Evolutionary conservation across 2,329 filamentous ascomycete genomes (phyloP), one percentile per base, ranked within the genome.

Genomic region (Whalleya microplaca): DNA sequence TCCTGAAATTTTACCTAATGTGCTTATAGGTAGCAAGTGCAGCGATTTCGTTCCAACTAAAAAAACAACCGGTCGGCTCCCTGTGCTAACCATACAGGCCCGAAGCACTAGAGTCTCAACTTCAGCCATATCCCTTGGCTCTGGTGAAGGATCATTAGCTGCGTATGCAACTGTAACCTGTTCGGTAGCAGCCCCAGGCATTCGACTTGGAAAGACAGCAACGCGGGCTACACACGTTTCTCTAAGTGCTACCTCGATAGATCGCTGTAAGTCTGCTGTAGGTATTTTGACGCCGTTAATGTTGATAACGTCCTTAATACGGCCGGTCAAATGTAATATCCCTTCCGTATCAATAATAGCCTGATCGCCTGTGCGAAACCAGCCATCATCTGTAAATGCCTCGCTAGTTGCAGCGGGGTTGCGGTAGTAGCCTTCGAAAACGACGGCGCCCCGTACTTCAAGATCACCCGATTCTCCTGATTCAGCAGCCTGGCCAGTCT

Each of bases 361-460:
- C 10, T 61, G 56, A 53, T 80, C 76, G 0, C 76, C 77, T 0
- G 77, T 79, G 5, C 58, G 59, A 54, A 78, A 79, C 75, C 76
- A 80, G 1, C 73, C 72, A 59, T 78, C 74, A 0, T 79, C 72
- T 1, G 81, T 85, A 50, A 87, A 76, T 0, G 82, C 82, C 27
- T 84, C 79, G 14, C 63, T 66, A 0, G 86, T 90, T 9, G 23
- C 9, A 1, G 83, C 85, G 45, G 79, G 73, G 0, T 77, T 85
- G 46, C 77, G 76, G 80, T 84, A 88, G 66, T 90, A 90, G 2
- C 81, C 80, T 53, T 82, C 79, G 76, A 89, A 89, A 8, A 90
- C 75, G 44, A 86, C 84, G 0, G 80, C 79, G 1, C 79, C 84
- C 3, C 77, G 76, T 0, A 88, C 73, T 76, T 84, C 84, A 16